Conservation (phyloP, 768 basidiomycete species). For the Strobilomyces dryophilus region DNA sequence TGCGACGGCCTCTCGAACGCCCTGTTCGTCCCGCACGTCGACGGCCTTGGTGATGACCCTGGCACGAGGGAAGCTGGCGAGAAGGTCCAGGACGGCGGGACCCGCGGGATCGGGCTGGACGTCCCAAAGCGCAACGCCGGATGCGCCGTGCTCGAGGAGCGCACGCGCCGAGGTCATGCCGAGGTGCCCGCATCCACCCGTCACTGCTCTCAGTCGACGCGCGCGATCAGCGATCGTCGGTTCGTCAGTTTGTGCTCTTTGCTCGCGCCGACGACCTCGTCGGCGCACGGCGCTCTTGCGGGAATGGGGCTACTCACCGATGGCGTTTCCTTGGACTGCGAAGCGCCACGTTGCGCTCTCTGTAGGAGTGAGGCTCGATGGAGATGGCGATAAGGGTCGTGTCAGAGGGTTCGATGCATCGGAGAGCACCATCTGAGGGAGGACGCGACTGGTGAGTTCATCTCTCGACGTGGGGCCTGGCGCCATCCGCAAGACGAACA, state of each 20-base stretch:
- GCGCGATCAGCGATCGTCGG: not conserved
- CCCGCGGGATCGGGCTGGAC: constrained; percentile 9
- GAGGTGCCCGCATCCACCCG: constrained; percentile 40
- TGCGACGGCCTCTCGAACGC: constrained; percentile 25
- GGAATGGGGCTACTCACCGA: constrained; percentile 26
- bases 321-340: constrained; percentile 37
- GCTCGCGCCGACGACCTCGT: too few relatives aligned
- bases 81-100: constrained; percentile 6
- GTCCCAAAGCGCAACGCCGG: constrained; percentile 26
- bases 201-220: constrained; percentile 27
- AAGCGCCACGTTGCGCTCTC: constrained; percentile 34
- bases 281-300: not conserved
- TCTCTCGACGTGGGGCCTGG: not conserved
- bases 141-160: constrained; percentile 39
- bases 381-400: not conserved
- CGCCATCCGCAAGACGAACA: not conserved
- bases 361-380: constrained; percentile 7
- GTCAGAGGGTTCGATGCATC: constrained; percentile 33
- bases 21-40: constrained; percentile 29
- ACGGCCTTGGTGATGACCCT: constrained; percentile 33
- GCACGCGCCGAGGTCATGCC: constrained; percentile 31
- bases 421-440: constrained; percentile 28
- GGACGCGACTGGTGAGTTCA: not conserved
- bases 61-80: constrained; percentile 26
- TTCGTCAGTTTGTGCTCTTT: not conserved